Conservation (phyloP, 768 basidiomycete species). For the Lyophyllum semitale region DNA sequence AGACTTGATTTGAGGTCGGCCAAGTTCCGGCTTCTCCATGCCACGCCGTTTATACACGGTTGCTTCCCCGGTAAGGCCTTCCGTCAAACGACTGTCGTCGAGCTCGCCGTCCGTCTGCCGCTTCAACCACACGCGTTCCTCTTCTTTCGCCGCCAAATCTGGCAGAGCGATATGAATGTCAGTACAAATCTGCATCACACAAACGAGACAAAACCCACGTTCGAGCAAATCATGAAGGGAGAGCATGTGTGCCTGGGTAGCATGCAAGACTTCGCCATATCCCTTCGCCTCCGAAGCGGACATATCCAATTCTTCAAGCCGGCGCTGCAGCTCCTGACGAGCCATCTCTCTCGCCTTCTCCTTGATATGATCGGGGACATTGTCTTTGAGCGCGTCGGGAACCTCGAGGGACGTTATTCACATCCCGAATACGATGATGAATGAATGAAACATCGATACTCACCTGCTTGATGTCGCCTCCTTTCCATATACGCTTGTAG, state of each 20-base stretch:
- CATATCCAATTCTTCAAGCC: conserved; percentile 68
- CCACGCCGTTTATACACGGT: conserved; percentile 72
- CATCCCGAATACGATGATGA: background rate
- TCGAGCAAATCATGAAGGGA: conserved; percentile 63
- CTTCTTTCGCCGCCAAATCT: conserved; percentile 71
- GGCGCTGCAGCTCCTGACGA: conserved; percentile 57
- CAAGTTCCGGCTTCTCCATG: conserved; percentile 70
- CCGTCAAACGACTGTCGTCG: conserved; percentile 65
- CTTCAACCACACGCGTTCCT: conserved; percentile 72
- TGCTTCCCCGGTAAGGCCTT: conserved; percentile 68
- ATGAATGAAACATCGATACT: background rate
- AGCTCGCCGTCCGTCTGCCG: conserved; percentile 73
- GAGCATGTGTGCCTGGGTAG: conserved; percentile 62
- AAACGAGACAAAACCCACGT: conserved; percentile 41
- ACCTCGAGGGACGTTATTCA: conserved; percentile 31
- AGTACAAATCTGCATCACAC: background rate
- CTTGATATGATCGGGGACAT: conserved; percentile 61
- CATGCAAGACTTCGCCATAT: conserved; percentile 51
- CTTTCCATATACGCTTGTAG: conserved; percentile 65
- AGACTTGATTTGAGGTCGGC: conserved; percentile 69
- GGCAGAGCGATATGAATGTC: background rate
- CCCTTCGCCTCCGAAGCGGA: conserved; percentile 52
- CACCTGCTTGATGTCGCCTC: conserved; percentile 65
- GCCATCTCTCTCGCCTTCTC: conserved; percentile 71
- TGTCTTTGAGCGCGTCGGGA: conserved; percentile 53